phyloP scores from a whole-genome alignment of 441 rosid species.

The Lepidium campestre region DNA sequence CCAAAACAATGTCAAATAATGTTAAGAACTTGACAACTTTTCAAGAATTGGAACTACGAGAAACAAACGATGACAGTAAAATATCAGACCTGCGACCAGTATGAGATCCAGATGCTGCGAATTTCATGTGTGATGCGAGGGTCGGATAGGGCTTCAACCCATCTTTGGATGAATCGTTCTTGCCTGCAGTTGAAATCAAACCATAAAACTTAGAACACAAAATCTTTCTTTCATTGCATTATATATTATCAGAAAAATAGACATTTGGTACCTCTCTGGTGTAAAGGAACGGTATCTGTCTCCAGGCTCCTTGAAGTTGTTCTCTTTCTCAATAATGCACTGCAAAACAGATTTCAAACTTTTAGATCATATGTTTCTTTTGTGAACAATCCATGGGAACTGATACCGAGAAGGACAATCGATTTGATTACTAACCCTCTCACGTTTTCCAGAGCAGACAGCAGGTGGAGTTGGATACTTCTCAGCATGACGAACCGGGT shows the following conservation, averaged over 20 bases:
- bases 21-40: not conserved
- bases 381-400: not conserved
- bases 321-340: slow-evolving; percentile 80
- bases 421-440: slow-evolving; percentile 47
- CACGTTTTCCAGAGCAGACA: slow-evolving; percentile 62
- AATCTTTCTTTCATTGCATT: not conserved
- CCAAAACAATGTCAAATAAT: not conserved
- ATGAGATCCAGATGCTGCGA: slow-evolving; percentile 82
- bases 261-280: slow-evolving; percentile 61
- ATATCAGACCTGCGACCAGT: slow-evolving; percentile 72
- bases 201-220: not conserved
- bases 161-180: slow-evolving; percentile 73
- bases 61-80: not conserved
- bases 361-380: not conserved
- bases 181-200: slow-evolving; percentile 44
- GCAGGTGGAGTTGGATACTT: slow-evolving; percentile 55
- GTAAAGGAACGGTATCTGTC: slow-evolving; percentile 76
- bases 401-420: not conserved
- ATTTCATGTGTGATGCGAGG: slow-evolving; percentile 79
- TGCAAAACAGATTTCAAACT: slow-evolving; percentile 23
- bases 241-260: not conserved
- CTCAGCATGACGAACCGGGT: slow-evolving; percentile 82
- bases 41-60: not conserved
- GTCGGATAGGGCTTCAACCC: slow-evolving; percentile 72
- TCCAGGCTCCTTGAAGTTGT: slow-evolving; percentile 94